Evolutionary conservation across 2,329 filamentous ascomycete genomes (phyloP), one percentile per base, ranked within the genome.

Genomic region (Laburnicola sp.): DNA sequence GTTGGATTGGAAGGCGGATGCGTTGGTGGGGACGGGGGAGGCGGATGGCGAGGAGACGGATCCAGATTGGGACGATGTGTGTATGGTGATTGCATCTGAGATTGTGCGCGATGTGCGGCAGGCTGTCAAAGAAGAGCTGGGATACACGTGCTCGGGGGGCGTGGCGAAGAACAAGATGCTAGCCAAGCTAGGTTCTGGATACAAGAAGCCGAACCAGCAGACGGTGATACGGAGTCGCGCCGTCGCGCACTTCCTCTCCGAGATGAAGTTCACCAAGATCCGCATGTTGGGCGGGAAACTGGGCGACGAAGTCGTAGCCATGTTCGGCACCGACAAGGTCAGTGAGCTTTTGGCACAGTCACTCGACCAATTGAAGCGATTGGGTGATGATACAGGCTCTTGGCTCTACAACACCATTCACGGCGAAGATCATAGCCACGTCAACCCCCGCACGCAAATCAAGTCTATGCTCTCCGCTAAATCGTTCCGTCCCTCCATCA

Each of bases 381-480:
- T 97, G 16, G 89, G 90, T 3, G 88, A 93, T 45, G 91, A 96
- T 38, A 94, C 88, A 0, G 93, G 90, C 1, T 78, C 81, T 3
- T 97, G 92, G 91, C 78, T 97, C 8, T 87, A 96, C 74, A 85
- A 87, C 48, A 88, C 87, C 8, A 87, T 97, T 46, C 85, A 94
- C 8, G 94, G 94, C 1, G 84, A 92, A 54, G 94, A 99, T 70
- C 78, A 79, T 43, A 94, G 88, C 63, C 92, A 97, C 72, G 91
- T 99, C 59, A 97, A 91, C 65, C 83, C 91, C 26, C 82, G 93
- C 45, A 96, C 91, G 1, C 89, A 94, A 65, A 96, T 97, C 76
- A 97, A 97, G 71, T 94, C 89, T 11, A 97, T 99, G 92, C 79
- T 97, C 10, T 97, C 91, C 1, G 92, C 94, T 21, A 99, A 99